Base-by-base conservation (phyloP, 2,329 filamentous ascomycete species). In the Clonostachys sp. region DNA sequence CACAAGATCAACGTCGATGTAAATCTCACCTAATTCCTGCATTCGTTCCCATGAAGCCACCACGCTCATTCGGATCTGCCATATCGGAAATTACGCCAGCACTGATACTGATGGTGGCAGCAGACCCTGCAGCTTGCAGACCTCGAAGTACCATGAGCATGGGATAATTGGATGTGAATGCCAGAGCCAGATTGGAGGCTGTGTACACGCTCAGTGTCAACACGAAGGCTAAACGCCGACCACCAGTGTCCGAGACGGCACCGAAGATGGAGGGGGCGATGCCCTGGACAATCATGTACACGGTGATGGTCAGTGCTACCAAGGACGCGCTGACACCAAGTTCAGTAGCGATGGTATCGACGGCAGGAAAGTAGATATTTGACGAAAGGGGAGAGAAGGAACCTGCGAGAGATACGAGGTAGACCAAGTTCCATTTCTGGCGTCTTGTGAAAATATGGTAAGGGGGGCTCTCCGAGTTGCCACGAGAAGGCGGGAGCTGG, bases 281-380 rank as follows among this genome's bases (percentile, higher is more conserved):
- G 6, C 65, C 72, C 55, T 74, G 71, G 13, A 74, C 63, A 34
- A 75, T 61, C 56, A 68, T 60, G 48, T 70, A 71, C 1, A 64
- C 62, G 6, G 68, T 71, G 42, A 70, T 55, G 7, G 65, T 64
- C 20, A 70, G 50, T 49, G 69, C 68, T 44, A 71, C 48, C 39
- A 61, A 48, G 34, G 56, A 51, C 6, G 53, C 34, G 16, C 56
- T 56, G 20, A 59, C 55, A 39, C 45, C 34, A 14, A 60, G 50
- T 34, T 54, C 52, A 14, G 47, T 41, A 1, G 59, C 47, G 24
- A 63, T 48, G 5, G 53, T 50, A 34, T 51, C 49, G 17, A 61
- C 55, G 24, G 57, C 52, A 4, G 60, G 60, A 40, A 57, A 61
- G 49, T 59, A 62, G 46, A 60, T 57, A 41, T 55, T 53, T n/a